A percentile compares a stretch with the other conserved stretches of the same genome.
Conservation (phyloP, 306 rosid genomes). For the Prunus campanulata region DNA sequence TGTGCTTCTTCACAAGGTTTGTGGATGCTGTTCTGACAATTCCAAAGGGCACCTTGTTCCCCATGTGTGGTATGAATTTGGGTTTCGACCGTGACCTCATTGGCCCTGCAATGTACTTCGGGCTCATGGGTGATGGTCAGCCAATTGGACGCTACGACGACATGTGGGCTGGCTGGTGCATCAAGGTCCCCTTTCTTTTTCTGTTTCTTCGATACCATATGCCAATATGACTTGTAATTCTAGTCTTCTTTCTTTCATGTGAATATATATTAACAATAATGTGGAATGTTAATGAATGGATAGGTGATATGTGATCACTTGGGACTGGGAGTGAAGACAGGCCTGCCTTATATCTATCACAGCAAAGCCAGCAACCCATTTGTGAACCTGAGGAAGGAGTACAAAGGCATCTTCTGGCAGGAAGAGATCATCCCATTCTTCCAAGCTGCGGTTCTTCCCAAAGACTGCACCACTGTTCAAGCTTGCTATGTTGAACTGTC, state of each 20-base stretch:
- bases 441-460: constrained; percentile 52
- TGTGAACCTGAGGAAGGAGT: constrained; percentile 70
- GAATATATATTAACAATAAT: background rate
- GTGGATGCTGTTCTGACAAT: constrained; percentile 62
- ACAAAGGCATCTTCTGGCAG: constrained; percentile 76
- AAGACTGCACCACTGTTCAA: constrained; percentile 80
- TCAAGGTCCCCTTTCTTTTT: constrained; percentile 39
- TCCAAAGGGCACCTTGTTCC: constrained; percentile 61
- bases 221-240: background rate
- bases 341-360: constrained; percentile 74
- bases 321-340: constrained; percentile 88
- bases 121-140: constrained; percentile 95
- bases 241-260: background rate
- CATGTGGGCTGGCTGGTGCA: constrained; percentile 98
- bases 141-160: constrained; percentile 90
- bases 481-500: constrained; percentile 84
- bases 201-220: background rate
- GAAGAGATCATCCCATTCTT: constrained; percentile 74
- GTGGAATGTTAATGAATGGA: background rate
- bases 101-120: constrained; percentile 95
- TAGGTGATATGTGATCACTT: constrained; percentile 77
- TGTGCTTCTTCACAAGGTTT: constrained; percentile 29
- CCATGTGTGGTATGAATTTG: constrained; percentile 95
- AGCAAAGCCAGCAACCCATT: constrained; percentile 71
- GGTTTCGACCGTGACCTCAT: constrained; percentile 86